Evolutionary conservation across 805 yeast species (phyloP).

Genomic region (Kazachstania africana): DNA sequence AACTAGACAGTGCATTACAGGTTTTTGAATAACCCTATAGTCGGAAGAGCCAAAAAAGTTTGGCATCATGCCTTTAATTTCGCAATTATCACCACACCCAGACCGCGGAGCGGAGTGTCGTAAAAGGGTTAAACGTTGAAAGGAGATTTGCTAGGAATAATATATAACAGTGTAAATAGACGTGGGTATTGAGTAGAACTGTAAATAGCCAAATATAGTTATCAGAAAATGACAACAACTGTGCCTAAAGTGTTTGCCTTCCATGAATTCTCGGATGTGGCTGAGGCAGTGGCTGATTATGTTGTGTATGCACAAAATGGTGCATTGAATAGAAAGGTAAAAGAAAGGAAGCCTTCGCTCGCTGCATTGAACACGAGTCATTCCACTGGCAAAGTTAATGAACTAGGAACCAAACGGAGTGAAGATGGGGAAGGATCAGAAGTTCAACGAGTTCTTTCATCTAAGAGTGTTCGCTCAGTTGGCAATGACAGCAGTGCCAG

Average conservation of each 20-base stretch:
- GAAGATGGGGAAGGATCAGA: too few relatives aligned
- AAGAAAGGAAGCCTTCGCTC: conserved; percentile 14
- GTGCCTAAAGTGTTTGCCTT: conserved; percentile 91
- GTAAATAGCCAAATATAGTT: too few relatives aligned
- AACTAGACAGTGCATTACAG: conserved; percentile 69
- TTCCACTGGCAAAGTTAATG: conserved; percentile 1
- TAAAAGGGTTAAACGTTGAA: too few relatives aligned
- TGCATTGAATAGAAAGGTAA: conserved; percentile 20
- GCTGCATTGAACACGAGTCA: conserved; percentile 6
- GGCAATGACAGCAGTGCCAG: too few relatives aligned
- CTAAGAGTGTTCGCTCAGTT: conserved; percentile 11
- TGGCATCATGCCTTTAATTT: too few relatives aligned
- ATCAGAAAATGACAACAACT: conserved; percentile 63
- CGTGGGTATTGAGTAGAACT: too few relatives aligned
- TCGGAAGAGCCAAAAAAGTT: too few relatives aligned
- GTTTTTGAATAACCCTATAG: conserved; percentile 34
- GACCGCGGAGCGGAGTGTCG: too few relatives aligned
- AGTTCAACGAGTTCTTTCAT: conserved; percentile 12
- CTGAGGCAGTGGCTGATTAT: conserved; percentile 95
- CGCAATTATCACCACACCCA: too few relatives aligned
- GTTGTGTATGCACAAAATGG: conserved; percentile 77
- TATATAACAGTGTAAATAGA: too few relatives aligned
- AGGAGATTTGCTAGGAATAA: too few relatives aligned
- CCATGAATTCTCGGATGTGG: conserved; percentile 80
- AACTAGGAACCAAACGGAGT: too few relatives aligned